These are phyloP conservation scores for Backusella psychrophila DNA, from an alignment of 192 early-diverging fungal species.

Conservation along the genomic window DNA sequence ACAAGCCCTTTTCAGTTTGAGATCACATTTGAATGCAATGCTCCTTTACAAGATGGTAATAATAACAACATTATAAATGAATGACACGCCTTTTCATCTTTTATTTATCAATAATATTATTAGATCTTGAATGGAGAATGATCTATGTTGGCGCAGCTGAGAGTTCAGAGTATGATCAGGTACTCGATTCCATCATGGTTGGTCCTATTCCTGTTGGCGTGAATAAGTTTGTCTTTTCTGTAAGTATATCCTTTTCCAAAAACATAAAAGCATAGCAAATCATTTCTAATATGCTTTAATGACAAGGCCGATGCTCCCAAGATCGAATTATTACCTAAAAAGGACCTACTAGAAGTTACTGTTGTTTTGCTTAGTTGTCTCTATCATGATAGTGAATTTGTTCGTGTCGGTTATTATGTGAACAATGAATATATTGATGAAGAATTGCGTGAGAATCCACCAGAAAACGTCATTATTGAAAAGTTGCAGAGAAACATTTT, in stretches of 20 bases:
- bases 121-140: constrained; percentile 95
- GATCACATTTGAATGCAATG: constrained; percentile 96
- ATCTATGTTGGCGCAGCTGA: constrained; percentile 93
- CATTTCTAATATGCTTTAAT: neutral
- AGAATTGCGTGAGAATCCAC: constrained; percentile 75
- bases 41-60: constrained; percentile 81
- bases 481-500: constrained; percentile 85
- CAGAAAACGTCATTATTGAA: constrained; percentile 64
- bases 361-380: constrained; percentile 89
- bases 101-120: neutral
- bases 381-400: constrained; percentile 90
- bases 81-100: neutral
- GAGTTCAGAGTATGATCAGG: constrained; percentile 83
- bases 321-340: constrained; percentile 68
- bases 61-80: neutral
- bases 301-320: constrained; percentile 71
- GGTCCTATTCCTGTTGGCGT: constrained; percentile 95
- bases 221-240: constrained; percentile 92
- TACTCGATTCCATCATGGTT: constrained; percentile 91
- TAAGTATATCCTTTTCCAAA: constrained; percentile 29
- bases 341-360: constrained; percentile 86
- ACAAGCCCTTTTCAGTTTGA: constrained; percentile 85
- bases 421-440: constrained; percentile 94
- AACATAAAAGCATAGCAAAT: neutral
- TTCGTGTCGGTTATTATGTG: constrained; percentile 97